These are phyloP conservation scores for Citrullus amarus DNA, from an alignment of 306 rosid genomes.

Conservation along the genomic window DNA sequence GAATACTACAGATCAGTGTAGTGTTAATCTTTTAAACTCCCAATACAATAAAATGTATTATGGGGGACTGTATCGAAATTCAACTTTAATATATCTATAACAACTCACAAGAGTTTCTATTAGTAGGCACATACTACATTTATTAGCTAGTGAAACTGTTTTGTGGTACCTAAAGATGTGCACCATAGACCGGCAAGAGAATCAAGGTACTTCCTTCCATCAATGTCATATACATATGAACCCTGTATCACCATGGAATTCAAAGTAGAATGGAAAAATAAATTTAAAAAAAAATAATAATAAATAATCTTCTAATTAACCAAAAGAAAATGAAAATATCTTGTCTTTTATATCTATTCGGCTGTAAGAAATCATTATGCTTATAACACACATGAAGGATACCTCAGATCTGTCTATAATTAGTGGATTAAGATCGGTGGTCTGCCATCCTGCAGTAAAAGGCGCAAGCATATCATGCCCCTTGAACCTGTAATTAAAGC, in stretches of 20 bases:
- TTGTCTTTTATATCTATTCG: not conserved
- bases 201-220: conserved; percentile 87
- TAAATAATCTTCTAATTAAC: not conserved
- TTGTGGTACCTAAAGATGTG: conserved; percentile 44
- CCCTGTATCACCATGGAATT: conserved; percentile 45
- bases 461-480: conserved; percentile 98
- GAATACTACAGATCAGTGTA: not conserved
- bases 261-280: not conserved
- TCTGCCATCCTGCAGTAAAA: conserved; percentile 89
- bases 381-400: not conserved
- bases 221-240: conserved; percentile 66
- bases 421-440: conserved; percentile 48
- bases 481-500: conserved; percentile 40
- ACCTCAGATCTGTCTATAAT: conserved; percentile 81
- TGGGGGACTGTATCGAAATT: not conserved
- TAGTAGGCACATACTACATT: not conserved
- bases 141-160: not conserved
- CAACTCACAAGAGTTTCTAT: not conserved
- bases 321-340: not conserved
- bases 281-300: too few species aligned
- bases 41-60: not conserved
- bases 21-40: not conserved
- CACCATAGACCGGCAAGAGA: conserved; percentile 95
- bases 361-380: not conserved
- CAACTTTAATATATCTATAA: not conserved